phyloP scores from a whole-genome alignment of 129 eudicot genomes.

The Silybum marianum region DNA sequence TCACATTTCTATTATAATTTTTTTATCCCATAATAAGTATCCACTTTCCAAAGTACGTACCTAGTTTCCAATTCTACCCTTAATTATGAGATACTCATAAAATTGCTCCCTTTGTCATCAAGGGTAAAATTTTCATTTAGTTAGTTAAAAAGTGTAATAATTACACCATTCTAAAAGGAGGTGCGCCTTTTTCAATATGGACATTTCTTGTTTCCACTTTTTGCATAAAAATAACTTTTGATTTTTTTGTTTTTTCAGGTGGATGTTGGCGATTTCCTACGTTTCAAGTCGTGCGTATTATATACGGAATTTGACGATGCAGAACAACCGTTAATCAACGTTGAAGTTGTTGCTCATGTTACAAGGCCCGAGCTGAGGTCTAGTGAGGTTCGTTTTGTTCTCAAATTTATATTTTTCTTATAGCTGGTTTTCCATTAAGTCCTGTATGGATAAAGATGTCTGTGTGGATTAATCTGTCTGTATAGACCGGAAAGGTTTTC shows the following conservation, averaged over 20 bases:
- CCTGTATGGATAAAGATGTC: too few species aligned
- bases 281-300: constrained; percentile 85
- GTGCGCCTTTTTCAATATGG: neutral
- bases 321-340: constrained; percentile 77
- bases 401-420: neutral
- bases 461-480: too few species aligned
- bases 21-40: too few species aligned
- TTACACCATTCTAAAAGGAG: too few species aligned
- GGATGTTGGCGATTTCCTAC: constrained; percentile 95
- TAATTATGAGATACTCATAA: too few species aligned
- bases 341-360: constrained; percentile 99
- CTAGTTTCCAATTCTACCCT: too few species aligned
- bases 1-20: too few species aligned
- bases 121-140: too few species aligned
- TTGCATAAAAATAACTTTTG: neutral
- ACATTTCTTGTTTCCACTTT: neutral
- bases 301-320: constrained; percentile 75
- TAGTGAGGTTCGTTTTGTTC: constrained; percentile 65
- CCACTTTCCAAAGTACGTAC: neutral
- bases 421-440: too few species aligned
- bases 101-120: too few species aligned
- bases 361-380: constrained; percentile 94
- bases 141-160: too few species aligned
- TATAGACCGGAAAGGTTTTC: too few species aligned
- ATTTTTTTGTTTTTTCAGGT: constrained; percentile 48